Base-by-base conservation (phyloP, 192 early-diverging fungal genomes). In the Geranomyces variabilis region DNA sequence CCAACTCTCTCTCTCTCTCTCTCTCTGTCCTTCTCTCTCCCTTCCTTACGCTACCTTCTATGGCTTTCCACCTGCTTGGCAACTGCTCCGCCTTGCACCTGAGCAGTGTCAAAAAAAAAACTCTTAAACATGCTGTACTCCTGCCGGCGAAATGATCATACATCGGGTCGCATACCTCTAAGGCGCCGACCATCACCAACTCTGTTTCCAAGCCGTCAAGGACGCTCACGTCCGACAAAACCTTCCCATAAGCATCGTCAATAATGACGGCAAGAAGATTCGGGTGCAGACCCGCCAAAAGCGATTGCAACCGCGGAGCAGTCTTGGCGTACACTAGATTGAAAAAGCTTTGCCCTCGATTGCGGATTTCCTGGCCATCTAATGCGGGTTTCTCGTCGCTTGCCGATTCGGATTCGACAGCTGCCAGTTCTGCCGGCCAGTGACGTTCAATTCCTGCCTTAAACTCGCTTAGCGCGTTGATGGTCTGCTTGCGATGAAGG, bases 11-110 rank as follows among this genome's bases (percentile, higher is more conserved):
- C n/a, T n/a, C n/a, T n/a, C n/a, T n/a, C n/a, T n/a, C n/a, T n/a
- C n/a, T n/a, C n/a, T n/a, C n/a, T n/a, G n/a, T n/a, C n/a, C n/a
- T n/a, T n/a, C n/a, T n/a, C n/a, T n/a, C n/a, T n/a, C n/a, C n/a
- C n/a, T n/a, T n/a, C n/a, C n/a, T n/a, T n/a, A 21, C 15, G 30
- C 6, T 62, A 70, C 69, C 70, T 62, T 26, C 70, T 17, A 49
- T 71, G 70, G 34, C 70, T 71, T 41, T 71, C 70, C 8, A 64
- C 62, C 61, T 71, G 70, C 61, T 63, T 71, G 19, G 59, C 56
- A 13, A 71, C 70, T 4, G 70, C 31, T 6, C 70, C 70, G 34
- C 70, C 70, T 51, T 71, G 69, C 34, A 70, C 69, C 58, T 60
- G 36, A n/a, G 36, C 10, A 53, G 4, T 7, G 51, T 10, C 36